Conservation (phyloP, 495 filamentous ascomycete species). For the Podospora bellae-mahoneyi region DNA sequence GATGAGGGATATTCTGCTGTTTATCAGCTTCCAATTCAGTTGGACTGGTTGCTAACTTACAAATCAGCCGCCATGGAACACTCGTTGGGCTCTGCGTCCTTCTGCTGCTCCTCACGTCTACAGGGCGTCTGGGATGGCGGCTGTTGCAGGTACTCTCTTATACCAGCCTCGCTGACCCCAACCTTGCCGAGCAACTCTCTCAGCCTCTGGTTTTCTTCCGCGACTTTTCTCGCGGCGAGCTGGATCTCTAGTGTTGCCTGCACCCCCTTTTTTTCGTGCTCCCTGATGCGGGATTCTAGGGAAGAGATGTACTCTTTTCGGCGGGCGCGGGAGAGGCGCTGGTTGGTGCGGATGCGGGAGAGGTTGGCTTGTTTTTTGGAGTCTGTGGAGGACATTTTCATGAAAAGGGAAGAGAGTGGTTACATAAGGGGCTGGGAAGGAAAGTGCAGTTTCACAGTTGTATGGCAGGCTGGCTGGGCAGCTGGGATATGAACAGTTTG, state of each 20-base stretch:
- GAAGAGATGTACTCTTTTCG: conserved; percentile 72
- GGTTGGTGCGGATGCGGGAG: conserved; percentile 70
- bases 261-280: conserved; percentile 56
- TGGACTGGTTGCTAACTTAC: conserved; percentile 1
- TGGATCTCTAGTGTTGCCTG: conserved; percentile 61
- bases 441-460: no score
- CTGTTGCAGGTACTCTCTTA: conserved; percentile 14
- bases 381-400: conserved; percentile 15
- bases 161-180: conserved; percentile 26
- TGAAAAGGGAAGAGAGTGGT: no score
- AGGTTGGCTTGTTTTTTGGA: conserved; percentile 38
- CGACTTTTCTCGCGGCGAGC: conserved; percentile 58
- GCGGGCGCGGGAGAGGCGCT: conserved; percentile 71
- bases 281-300: conserved; percentile 62
- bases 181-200: conserved; percentile 30
- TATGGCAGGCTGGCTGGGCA: no score
- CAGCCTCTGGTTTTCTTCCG: conserved; percentile 55
- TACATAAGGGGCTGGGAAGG: no score
- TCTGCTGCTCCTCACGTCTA: not conserved
- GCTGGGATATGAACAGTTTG: no score
- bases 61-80: conserved; percentile 19
- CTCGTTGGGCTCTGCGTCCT: conserved; percentile 1
- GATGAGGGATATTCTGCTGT: conserved; percentile 16
- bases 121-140: no score
- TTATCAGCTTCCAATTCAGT: not conserved